Evolutionary conservation across 192 early-diverging fungal genomes (phyloP).

Genomic region (Coemansia sp.): DNA sequence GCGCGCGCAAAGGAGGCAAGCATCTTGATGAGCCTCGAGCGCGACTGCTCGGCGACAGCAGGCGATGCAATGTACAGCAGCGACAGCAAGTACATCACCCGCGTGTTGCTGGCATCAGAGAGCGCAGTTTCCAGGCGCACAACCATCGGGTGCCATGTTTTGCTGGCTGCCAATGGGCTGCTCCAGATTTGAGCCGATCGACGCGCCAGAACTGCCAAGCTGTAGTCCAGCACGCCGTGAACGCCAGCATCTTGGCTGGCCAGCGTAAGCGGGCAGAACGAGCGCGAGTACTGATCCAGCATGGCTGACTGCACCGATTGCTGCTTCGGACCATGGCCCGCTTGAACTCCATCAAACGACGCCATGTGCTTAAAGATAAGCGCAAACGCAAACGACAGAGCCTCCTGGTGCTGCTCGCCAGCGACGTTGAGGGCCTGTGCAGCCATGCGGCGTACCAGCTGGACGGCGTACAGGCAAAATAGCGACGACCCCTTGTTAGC

Average conservation of each 20-base stretch:
- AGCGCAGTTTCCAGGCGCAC: constrained; percentile 5
- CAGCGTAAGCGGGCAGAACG: neutral
- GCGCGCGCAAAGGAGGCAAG: neutral
- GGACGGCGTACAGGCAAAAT: constrained; percentile 15
- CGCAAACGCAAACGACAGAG: constrained; percentile 21
- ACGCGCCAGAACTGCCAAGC: constrained; percentile 17
- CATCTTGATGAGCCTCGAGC: constrained; percentile 1
- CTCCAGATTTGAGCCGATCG: constrained; percentile 14
- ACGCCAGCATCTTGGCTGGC: neutral
- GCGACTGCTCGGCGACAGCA: constrained; percentile 8
- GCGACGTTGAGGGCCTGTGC: neutral
- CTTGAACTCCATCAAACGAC: neutral
- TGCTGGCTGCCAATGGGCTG: neutral
- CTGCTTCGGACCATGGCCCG: neutral
- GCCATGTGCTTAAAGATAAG: constrained; percentile 18
- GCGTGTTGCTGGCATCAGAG: neutral
- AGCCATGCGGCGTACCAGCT: constrained; percentile 9
- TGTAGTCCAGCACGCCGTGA: constrained; percentile 24
- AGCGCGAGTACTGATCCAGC: constrained; percentile 4
- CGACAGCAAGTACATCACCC: constrained; percentile 1
- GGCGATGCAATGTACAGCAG: constrained; percentile 19
- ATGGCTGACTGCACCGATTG: neutral
- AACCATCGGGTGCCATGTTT: constrained; percentile 24
- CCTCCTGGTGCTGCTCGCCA: neutral
- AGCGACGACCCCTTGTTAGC: constrained; percentile 16